Conservation (phyloP, 1,139 yeast species). For the Hanseniaspora uvarum region DNA sequence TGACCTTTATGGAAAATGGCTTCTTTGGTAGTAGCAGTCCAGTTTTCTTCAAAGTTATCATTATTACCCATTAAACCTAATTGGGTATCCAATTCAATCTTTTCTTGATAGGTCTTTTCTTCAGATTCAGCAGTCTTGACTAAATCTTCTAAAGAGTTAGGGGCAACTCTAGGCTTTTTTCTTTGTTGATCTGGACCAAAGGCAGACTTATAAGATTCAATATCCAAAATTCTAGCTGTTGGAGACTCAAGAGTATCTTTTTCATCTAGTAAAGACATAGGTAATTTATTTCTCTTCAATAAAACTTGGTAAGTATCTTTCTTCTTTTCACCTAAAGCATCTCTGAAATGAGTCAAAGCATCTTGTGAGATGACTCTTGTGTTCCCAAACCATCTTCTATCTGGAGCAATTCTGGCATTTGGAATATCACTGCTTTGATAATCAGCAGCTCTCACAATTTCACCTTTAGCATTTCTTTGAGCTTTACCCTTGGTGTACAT, state of each 20-base stretch:
- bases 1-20: conserved; percentile 95
- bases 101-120: conserved; percentile 55
- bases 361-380: conserved; percentile 96
- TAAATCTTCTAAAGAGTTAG: conserved; percentile 70
- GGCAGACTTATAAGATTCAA: conserved; percentile 70
- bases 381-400: conserved; percentile 94
- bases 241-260: conserved; percentile 66
- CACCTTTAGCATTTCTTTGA: conserved; percentile 76
- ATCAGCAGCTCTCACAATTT: conserved; percentile 73
- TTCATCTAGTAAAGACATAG: conserved; percentile 90
- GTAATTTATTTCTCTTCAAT: conserved; percentile 79
- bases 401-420: conserved; percentile 88
- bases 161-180: conserved; percentile 75
- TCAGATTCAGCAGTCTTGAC: conserved; percentile 55
- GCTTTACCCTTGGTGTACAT: conserved; percentile 93
- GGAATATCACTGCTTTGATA: conserved; percentile 84
- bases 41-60: conserved; percentile 56
- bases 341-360: conserved; percentile 86
- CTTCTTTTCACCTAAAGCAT: conserved; percentile 81
- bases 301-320: conserved; percentile 82
- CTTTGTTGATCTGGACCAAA: conserved; percentile 95
- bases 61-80: conserved; percentile 69
- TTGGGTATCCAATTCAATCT: conserved; percentile 60
- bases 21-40: conserved; percentile 84
- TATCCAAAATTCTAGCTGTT: conserved; percentile 67